These are phyloP conservation scores for Calonectria henricotiae DNA, from an alignment of 2,329 filamentous ascomycete species.

Conservation along the genomic window DNA sequence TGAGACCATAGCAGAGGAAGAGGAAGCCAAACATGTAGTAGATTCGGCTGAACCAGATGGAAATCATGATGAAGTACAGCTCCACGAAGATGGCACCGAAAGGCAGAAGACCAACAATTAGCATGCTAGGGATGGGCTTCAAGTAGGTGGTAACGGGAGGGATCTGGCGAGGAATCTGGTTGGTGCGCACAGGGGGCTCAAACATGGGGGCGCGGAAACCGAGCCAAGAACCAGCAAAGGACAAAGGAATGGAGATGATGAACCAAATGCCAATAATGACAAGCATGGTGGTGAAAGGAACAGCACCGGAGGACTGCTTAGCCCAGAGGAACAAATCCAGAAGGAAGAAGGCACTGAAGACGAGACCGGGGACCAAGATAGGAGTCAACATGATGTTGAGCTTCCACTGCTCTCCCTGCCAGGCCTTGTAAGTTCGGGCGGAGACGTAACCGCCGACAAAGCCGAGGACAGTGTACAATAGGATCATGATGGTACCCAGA, in stretches of 20 bases:
- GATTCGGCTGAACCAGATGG: conserved; percentile 98
- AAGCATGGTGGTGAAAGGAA: conserved; percentile 97
- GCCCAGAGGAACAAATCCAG: conserved; percentile 98
- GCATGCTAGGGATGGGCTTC: conserved; percentile 88
- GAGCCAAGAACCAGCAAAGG: conserved; percentile 91
- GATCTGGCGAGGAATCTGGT: conserved; percentile 98
- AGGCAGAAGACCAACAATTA: conserved; percentile 91
- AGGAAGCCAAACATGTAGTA: conserved; percentile 99
- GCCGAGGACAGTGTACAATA: conserved; percentile 94
- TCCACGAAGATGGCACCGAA: conserved; percentile 99
- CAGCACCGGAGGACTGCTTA: conserved; percentile 91
- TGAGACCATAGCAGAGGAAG: conserved; percentile 96
- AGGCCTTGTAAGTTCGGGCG: conserved; percentile 92
- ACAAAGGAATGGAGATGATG: conserved; percentile 93
- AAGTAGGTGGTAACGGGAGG: conserved; percentile 89
- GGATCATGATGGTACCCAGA: conserved; percentile 91
- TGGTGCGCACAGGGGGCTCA: conserved; percentile 89
- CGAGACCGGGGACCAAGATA: conserved; percentile 85
- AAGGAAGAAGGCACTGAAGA: conserved; percentile 92
- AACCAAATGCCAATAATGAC: conserved; percentile 97
- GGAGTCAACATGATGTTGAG: conserved; percentile 92
- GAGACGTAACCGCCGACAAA: conserved; percentile 94
- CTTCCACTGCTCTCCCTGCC: conserved; percentile 95
- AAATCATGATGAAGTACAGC: conserved; percentile 99
- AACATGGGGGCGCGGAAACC: conserved; percentile 85